Conservation (phyloP, 371 early-diverging fungal species). For the Mortierella sp. region DNA sequence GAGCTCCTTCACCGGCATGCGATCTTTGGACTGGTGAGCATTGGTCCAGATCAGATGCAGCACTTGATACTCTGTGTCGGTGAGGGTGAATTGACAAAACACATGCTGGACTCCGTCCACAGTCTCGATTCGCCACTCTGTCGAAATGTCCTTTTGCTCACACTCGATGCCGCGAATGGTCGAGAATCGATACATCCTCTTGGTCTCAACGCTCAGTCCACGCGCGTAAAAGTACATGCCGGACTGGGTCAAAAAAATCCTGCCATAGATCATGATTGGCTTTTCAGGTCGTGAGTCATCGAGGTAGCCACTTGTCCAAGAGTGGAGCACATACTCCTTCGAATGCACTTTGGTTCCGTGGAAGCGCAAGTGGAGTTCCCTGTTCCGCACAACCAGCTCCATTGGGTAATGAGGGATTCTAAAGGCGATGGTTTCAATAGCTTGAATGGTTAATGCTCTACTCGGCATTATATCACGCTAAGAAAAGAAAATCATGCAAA, state of each 20-base stretch:
- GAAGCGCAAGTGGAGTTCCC: constrained; percentile 50
- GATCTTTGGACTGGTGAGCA: constrained; percentile 38
- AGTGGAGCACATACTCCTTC: constrained; percentile 57
- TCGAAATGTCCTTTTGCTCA: constrained; percentile 56
- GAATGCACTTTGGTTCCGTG: constrained; percentile 54
- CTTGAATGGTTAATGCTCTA: background rate
- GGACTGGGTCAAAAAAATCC: constrained; percentile 52
- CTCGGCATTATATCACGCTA: background rate
- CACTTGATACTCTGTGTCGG: constrained; percentile 53
- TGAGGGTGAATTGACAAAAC: constrained; percentile 49
- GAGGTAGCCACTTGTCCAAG: constrained; percentile 52
- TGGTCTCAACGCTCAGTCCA: constrained; percentile 50
- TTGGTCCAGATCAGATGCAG: constrained; percentile 57
- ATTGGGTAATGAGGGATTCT: constrained; percentile 53
- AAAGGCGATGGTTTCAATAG: background rate
- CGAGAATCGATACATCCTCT: constrained; percentile 56
- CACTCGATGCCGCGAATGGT: constrained; percentile 53
- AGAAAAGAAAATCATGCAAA: background rate
- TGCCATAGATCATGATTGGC: constrained; percentile 48
- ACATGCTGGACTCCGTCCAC: constrained; percentile 46
- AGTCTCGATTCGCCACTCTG: constrained; percentile 57
- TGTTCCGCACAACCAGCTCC: constrained; percentile 52
- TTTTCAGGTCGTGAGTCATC: constrained; percentile 44
- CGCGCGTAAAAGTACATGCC: constrained; percentile 58
- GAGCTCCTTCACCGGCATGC: constrained; percentile 46